phyloP scores from a whole-genome alignment of 2,329 filamentous ascomycete genomes.

The Penicillium sp. region DNA sequence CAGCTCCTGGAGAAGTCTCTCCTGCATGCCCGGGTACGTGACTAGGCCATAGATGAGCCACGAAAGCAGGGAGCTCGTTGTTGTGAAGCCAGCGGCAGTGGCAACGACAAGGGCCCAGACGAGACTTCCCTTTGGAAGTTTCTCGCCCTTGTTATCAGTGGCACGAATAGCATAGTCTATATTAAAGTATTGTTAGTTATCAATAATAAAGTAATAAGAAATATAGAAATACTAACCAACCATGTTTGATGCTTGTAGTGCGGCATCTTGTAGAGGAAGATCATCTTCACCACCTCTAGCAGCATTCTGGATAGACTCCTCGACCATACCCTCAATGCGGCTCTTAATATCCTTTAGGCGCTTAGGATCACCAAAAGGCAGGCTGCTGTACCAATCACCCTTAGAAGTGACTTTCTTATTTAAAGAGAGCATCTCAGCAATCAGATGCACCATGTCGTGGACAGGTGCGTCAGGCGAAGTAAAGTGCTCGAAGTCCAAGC shows the following conservation, averaged over 20 bases:
- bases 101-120: slow-evolving; percentile 51
- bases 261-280: slow-evolving; percentile 46
- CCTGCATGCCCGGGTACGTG: slow-evolving; percentile 57
- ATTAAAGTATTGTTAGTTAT: not conserved
- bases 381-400: slow-evolving; percentile 56
- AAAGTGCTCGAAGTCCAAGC: slow-evolving; percentile 50
- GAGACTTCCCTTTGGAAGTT: slow-evolving; percentile 49
- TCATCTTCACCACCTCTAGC: slow-evolving; percentile 27
- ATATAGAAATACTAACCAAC: slow-evolving; percentile 34
- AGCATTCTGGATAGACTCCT: slow-evolving; percentile 24
- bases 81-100: slow-evolving; percentile 61
- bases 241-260: slow-evolving; percentile 41
- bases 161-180: slow-evolving; percentile 56
- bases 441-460: slow-evolving; percentile 53
- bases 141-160: slow-evolving; percentile 55
- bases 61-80: slow-evolving; percentile 58
- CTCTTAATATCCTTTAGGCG: slow-evolving; percentile 33
- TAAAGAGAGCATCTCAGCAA: slow-evolving; percentile 54
- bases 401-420: slow-evolving; percentile 60
- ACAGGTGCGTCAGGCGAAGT: slow-evolving; percentile 46
- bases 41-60: slow-evolving; percentile 59
- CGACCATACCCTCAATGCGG: slow-evolving; percentile 25
- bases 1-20: slow-evolving; percentile 58
- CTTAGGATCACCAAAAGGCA: slow-evolving; percentile 60
- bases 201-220: not conserved